Evolutionary conservation across 2,329 filamentous ascomycete genomes (phyloP).

Genomic region (Penicillium sp.): DNA sequence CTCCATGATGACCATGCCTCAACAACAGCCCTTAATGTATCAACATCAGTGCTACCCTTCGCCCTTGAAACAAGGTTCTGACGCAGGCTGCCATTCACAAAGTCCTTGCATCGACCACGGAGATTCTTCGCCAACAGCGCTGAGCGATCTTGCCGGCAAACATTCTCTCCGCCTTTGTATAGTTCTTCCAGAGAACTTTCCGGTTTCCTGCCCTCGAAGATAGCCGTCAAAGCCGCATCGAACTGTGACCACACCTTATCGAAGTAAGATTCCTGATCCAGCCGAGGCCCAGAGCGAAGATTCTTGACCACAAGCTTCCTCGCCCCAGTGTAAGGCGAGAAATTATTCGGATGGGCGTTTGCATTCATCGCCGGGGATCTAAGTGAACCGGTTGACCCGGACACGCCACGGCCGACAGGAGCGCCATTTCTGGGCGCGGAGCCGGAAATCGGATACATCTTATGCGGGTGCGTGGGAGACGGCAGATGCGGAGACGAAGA

Average conservation of each 20-base stretch:
- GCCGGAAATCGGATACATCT: constrained; percentile 57
- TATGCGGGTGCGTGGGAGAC: constrained; percentile 32
- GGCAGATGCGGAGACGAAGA: constrained; percentile 27
- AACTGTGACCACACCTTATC: constrained; percentile 73
- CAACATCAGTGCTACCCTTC: constrained; percentile 59
- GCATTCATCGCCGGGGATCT: constrained; percentile 34
- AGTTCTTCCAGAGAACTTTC: constrained; percentile 80
- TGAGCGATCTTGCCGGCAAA: constrained; percentile 77
- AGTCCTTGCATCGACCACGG: constrained; percentile 63
- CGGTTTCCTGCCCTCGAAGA: constrained; percentile 68
- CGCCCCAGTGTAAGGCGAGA: constrained; percentile 74
- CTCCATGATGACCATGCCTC: constrained; percentile 77
- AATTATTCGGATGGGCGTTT: constrained; percentile 47
- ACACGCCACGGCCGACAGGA: constrained; percentile 47
- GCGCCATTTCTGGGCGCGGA: constrained; percentile 39
- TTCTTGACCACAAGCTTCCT: constrained; percentile 95
- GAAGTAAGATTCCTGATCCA: constrained; percentile 76
- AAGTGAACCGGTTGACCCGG: constrained; percentile 37
- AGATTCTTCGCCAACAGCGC: constrained; percentile 68
- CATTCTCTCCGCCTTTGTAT: constrained; percentile 87
- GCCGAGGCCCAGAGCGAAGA: constrained; percentile 65
- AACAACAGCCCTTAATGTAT: constrained; percentile 62
- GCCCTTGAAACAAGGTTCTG: constrained; percentile 59
- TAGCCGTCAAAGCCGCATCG: constrained; percentile 68
- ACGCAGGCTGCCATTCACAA: constrained; percentile 61